A percentile compares a stretch with the other conserved stretches of the same genome.
These are phyloP conservation scores for Fusarium sp. DNA, from an alignment of 2,329 filamentous ascomycete species.

Conservation along the genomic window DNA sequence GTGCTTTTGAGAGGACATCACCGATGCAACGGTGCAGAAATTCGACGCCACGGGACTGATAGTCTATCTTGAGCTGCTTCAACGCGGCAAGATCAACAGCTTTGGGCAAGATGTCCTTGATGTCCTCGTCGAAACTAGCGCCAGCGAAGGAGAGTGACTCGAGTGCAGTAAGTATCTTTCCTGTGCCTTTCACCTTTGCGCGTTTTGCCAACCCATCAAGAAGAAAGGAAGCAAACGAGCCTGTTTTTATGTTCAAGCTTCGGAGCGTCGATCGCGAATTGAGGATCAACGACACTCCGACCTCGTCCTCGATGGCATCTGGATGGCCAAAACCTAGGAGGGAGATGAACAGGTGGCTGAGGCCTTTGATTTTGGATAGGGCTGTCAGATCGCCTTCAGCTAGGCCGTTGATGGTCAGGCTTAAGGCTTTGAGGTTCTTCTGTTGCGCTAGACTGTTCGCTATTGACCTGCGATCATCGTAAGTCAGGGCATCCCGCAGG, in stretches of 20 bases:
- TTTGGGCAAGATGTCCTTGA: not conserved
- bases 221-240: not conserved
- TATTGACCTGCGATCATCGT: constrained; percentile 20
- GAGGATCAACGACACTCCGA: not conserved
- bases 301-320: no score
- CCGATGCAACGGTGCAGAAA: constrained; percentile 12
- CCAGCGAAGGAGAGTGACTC: constrained; percentile 24
- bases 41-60: not conserved
- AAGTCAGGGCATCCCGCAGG: not conserved
- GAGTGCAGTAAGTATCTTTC: not conserved
- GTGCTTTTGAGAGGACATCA: not conserved
- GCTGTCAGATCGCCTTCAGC: not conserved
- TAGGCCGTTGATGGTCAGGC: not conserved
- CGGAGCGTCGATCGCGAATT: constrained; percentile 29
- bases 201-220: constrained; percentile 6
- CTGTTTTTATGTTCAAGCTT: not conserved
- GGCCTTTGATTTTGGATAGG: constrained; percentile 24
- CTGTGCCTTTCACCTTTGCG: rapidly evolving
- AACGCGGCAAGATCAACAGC: constrained; percentile 31
- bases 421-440: constrained; percentile 30
- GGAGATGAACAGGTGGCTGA: constrained; percentile 27
- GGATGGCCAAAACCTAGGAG: no score
- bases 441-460: constrained; percentile 21
- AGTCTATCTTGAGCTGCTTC: constrained; percentile 4
- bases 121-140: not conserved